A percentile compares a stretch with the other conserved stretches of the same genome.
These are phyloP conservation scores for Calonectria pseudoreteaudii DNA, from an alignment of 2,329 filamentous ascomycete species.

Conservation along the genomic window DNA sequence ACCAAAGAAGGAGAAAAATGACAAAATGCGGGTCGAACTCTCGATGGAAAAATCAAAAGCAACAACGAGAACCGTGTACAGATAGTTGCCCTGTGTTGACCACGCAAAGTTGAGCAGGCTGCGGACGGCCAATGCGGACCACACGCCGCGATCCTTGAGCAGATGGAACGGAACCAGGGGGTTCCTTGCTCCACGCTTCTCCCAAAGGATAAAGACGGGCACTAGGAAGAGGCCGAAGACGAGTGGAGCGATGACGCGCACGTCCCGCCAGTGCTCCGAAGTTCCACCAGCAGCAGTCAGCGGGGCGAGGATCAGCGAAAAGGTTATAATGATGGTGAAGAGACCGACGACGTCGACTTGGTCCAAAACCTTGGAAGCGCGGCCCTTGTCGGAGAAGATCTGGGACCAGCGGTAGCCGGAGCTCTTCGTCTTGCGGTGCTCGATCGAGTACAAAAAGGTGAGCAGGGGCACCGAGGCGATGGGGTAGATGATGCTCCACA, in stretches of 20 bases:
- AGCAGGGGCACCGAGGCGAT: constrained; percentile 67
- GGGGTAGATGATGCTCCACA: constrained; percentile 73
- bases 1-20: constrained; percentile 65
- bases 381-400: constrained; percentile 37
- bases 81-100: constrained; percentile 69
- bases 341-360: constrained; percentile 66
- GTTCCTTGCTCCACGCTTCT: constrained; percentile 57
- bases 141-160: constrained; percentile 70
- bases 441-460: constrained; percentile 51
- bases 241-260: constrained; percentile 63
- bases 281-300: constrained; percentile 67
- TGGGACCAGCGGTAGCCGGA: neutral
- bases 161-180: constrained; percentile 70
- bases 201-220: constrained; percentile 65
- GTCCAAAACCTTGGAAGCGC: constrained; percentile 62
- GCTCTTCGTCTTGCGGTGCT: constrained; percentile 36
- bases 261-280: constrained; percentile 60
- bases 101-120: constrained; percentile 63
- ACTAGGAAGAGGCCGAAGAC: constrained; percentile 62
- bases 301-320: constrained; percentile 61
- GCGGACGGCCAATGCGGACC: constrained; percentile 68
- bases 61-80: constrained; percentile 70
- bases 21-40: constrained; percentile 66
- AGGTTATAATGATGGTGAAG: constrained; percentile 57
- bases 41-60: constrained; percentile 67